Conservation (phyloP, 1,139 yeast species). For the Blastobotrys indianensis region DNA sequence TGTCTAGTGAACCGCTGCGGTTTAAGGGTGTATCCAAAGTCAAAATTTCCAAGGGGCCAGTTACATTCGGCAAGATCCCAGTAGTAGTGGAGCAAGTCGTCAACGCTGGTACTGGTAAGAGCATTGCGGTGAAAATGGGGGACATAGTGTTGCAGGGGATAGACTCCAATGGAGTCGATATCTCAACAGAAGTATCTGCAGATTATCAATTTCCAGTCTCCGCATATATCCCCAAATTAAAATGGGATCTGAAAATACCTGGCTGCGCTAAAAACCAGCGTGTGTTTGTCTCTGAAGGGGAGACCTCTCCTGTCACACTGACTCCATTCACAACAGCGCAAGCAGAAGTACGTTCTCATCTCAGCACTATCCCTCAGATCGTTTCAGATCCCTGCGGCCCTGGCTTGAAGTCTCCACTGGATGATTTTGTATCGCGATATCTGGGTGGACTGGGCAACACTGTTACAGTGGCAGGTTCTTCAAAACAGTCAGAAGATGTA, state of each 20-base stretch:
- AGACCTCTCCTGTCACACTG: conserved; percentile 18
- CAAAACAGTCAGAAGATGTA: conserved; percentile 11
- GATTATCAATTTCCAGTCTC: conserved; percentile 16
- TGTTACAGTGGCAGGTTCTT: conserved; percentile 18
- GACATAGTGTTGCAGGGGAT: not conserved
- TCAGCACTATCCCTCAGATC: conserved; percentile 16
- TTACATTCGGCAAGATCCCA: conserved; percentile 21
- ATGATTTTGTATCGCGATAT: conserved; percentile 20
- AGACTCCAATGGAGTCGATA: conserved; percentile 12
- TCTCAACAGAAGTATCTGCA: conserved; percentile 16
- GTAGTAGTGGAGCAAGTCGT: conserved; percentile 18
- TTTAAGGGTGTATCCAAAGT: conserved; percentile 19
- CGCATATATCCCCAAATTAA: conserved; percentile 19
- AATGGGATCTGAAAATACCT: conserved; percentile 23
- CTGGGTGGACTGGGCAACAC: conserved; percentile 19
- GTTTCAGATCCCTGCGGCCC: conserved; percentile 19
- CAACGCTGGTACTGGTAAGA: conserved; percentile 12
- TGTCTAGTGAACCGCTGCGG: conserved; percentile 19
- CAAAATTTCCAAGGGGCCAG: conserved; percentile 18
- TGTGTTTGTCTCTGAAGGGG: conserved; percentile 19
- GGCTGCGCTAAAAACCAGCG: conserved; percentile 20
- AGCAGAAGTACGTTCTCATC: conserved; percentile 16
- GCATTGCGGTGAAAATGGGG: conserved; percentile 7
- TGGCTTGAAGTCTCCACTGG: conserved; percentile 22
- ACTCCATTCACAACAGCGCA: conserved; percentile 16